Evolutionary conservation across 805 yeast genomes (phyloP), one percentile per base, ranked within the genome.

Genomic region (Starmerella davenportii): DNA sequence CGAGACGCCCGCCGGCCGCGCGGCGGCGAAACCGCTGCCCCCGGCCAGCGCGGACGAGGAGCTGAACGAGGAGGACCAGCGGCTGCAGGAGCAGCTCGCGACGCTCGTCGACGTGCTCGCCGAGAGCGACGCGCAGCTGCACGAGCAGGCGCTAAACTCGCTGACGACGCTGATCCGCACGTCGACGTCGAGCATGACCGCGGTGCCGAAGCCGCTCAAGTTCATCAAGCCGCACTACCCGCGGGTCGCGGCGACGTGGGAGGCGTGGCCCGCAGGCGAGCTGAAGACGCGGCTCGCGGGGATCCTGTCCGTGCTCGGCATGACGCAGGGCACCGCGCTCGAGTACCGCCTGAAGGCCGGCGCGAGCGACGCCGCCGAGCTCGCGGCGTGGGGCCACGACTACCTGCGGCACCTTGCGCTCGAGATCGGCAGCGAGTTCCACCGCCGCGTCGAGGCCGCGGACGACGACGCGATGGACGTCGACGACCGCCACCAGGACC

Each of bases 101-200:
- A 61, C 73, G 66, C 66, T 90, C 29, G 95, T 84, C 9, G 92
- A 82, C 57, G 70, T 81, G 38, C 63, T 90, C 44, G 61, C 61
- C 43, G 67, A 64, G 45, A 38, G 55, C 18, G 52, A 64, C 35
- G 35, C 50, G 5, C 56, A 61, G 16, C 61, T 72, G 17, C 79
- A 80, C 54, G 60, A 60, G 27, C 61, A 72, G 11, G 69, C 82
- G n/a, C 66, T 90, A 49, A 66, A 67, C 31, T 66, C 75, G 38
- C 68, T 90, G 57, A 84, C 82, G 54, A 70, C 67, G 36, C 72
- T 72, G 51, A 85, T 90, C 51, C 73, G 81, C 48, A 92, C 90
- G 39, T 79, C 95, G 11, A 90, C 99, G 2, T 80, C 95, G 29
- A 85, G 95, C 7, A 90, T 90, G 95, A 90, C 98, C 2, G 99